Percentiles rank a stretch among this genome's conserved stretches.
These are phyloP conservation scores for Aspergillus arachidicola DNA, from an alignment of 2,329 filamentous ascomycete genomes.

Conservation along the genomic window DNA sequence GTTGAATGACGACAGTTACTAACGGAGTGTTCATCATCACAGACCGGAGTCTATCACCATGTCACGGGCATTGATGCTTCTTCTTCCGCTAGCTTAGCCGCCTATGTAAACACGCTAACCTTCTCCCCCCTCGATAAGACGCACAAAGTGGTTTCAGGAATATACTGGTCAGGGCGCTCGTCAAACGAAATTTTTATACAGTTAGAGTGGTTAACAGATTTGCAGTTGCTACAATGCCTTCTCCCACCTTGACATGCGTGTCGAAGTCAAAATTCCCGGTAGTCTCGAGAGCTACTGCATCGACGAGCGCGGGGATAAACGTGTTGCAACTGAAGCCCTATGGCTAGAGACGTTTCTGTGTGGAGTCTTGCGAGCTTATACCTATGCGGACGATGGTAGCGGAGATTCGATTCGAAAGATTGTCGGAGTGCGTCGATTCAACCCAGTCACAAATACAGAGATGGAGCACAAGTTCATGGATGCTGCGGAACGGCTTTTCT, in stretches of 20 bases:
- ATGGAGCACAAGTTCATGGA: conserved; percentile 95
- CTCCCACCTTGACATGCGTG: conserved; percentile 95
- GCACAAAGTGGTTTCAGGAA: conserved; percentile 87
- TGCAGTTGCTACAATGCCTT: conserved; percentile 97
- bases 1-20: not conserved
- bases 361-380: conserved; percentile 90
- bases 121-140: conserved; percentile 83
- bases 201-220: conserved; percentile 17
- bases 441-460: conserved; percentile 97
- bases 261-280: conserved; percentile 95
- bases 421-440: conserved; percentile 94
- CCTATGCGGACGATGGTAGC: conserved; percentile 92
- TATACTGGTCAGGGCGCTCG: conserved; percentile 73
- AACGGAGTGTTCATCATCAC: conserved; percentile 15
- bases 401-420: conserved; percentile 96
- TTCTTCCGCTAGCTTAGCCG: conserved; percentile 92
- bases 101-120: conserved; percentile 97
- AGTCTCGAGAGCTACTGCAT: conserved; percentile 97
- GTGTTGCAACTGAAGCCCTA: conserved; percentile 86
- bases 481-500: conserved; percentile 92
- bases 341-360: conserved; percentile 98
- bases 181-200: not conserved
- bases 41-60: conserved; percentile 96
- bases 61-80: conserved; percentile 96
- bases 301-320: conserved; percentile 93